Percentiles rank a stretch among this genome's conserved stretches.
phyloP scores from a whole-genome alignment of 2,329 filamentous ascomycete genomes.

The Penicillium decumbens region DNA sequence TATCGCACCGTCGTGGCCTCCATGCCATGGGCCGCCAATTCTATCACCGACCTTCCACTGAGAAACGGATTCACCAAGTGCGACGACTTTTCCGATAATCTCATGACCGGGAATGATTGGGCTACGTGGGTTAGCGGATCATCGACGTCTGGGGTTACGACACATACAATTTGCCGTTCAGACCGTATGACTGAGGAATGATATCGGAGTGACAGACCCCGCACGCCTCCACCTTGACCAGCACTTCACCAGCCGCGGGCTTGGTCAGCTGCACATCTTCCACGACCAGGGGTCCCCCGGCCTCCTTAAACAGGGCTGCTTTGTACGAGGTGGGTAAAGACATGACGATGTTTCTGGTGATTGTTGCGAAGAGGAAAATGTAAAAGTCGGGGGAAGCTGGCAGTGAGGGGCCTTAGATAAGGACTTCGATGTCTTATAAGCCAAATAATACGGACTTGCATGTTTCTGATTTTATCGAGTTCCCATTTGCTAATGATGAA shows the following conservation, averaged over 20 bases:
- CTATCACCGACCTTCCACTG: conserved; percentile 60
- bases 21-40: conserved; percentile 66
- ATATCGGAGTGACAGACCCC: conserved; percentile 66
- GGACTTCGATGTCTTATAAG: no score
- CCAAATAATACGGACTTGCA: no score
- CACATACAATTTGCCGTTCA: conserved; percentile 51
- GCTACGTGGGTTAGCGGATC: conserved; percentile 19
- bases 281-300: conserved; percentile 52
- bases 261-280: conserved; percentile 56
- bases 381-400: no score
- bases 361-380: neutral
- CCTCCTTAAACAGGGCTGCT: conserved; percentile 57
- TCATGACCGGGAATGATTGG: conserved; percentile 68
- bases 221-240: conserved; percentile 67
- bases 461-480: no score
- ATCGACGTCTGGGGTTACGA: conserved; percentile 3
- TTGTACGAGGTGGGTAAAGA: conserved; percentile 62
- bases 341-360: neutral
- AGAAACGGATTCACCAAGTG: conserved; percentile 51
- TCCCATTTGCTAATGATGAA: neutral
- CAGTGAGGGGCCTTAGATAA: neutral
- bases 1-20: conserved; percentile 43
- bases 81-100: conserved; percentile 62
- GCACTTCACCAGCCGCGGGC: conserved; percentile 56
- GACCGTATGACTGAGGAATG: conserved; percentile 45